Base-by-base conservation (phyloP, 2,329 filamentous ascomycete species). In the Tolypocladium nubicola region DNA sequence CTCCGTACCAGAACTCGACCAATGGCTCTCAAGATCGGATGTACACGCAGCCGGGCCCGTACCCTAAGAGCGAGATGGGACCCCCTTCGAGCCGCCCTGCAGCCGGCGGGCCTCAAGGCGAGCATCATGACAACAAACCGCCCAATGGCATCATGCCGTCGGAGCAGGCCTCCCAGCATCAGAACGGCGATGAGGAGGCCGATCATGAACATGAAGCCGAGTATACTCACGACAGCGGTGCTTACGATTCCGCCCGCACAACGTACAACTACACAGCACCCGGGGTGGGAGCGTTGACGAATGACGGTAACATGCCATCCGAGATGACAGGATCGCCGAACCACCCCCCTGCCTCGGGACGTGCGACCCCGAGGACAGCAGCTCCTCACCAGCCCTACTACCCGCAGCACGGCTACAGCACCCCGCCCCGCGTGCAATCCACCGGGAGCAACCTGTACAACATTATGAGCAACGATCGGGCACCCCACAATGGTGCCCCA, bases 41-140 rank as follows among this genome's bases (percentile, higher is more conserved):
- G 70, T 85, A 88, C 66, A 80, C 81, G 45, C 93, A 92, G 60
- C 68, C 80, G 52, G 79, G 76, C 65, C 74, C 80, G 9, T 94
- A 93, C 65, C 80, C 90, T 60, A 95, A 95, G 77, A 88, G 79
- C 60, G 90, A 96, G 64, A 96, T 96, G 90, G 90, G 87, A 0
- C 90, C 91, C 23, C 90, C 90, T 13, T 83, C 88, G 38, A 77
- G 75, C 58, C 80, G 87, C 58, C 78, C 82, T 2, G 71, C 81
- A 7, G 79, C 82, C 50, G 75, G 82, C 41, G 81, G 83, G 54
- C 73, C 79, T 4, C 80, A 86, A 57, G 71, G 74, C 35, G 87
- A 90, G 61, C 79, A 84, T 57, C 75, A 82, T 52, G 84, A 88
- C 59, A 77, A 84, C 43, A 85, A 86, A 69, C 70, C 78, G 33